Evolutionary conservation across 208 protist species (phyloP), one percentile per base, ranked within the genome.

Genomic region (Balamuthia mandrillaris): DNA sequence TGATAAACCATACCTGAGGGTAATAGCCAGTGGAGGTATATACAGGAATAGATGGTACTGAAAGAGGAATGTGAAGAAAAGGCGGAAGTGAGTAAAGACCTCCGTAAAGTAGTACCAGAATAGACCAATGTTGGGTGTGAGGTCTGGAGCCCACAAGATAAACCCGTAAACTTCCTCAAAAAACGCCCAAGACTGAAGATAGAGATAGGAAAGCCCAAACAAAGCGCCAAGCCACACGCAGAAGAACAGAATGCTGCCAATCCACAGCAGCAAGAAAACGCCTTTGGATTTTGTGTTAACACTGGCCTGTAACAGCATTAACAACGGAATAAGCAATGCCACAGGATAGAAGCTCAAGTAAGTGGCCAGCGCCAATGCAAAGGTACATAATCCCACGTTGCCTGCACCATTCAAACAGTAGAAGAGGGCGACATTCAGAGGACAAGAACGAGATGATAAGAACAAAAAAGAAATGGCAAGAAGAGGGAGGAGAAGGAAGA

Each of bases 51-150:
- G 45, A 29, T 72, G 61, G 81, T 85, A 85, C 65, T 85, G 81
- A 49, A 75, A 72, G 44, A 85, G 37, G 45, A 85, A 85, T 45
- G 61, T 72, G 81, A 75, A 85, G 65, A 85, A 85, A 18, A 63
- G 81, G 24, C 81, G 81, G 29, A 85, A 85, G 31, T 85, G 81
- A 18, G 39, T 60, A 37, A 85, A 85, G 3, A 49, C 61, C 42
- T 85, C 81, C 1, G 61, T 72, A 39, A 85, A 85, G 81, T 75
- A 85, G 37, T 85, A 85, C 81, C 81, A 85, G 24, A 72, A 85
- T 7, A 85, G 61, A 10, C 81, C 81, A 7, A 85, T 68, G 61
- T 85, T 85, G 27, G 81, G 81, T 27, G 56, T 72, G n/a, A 85
- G 44, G 35, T 85, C 81, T 9, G 77, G 77, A 3, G 77, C 77